Evolutionary conservation across 306 rosid genomes (phyloP).

Genomic region (Rosa persica): DNA sequence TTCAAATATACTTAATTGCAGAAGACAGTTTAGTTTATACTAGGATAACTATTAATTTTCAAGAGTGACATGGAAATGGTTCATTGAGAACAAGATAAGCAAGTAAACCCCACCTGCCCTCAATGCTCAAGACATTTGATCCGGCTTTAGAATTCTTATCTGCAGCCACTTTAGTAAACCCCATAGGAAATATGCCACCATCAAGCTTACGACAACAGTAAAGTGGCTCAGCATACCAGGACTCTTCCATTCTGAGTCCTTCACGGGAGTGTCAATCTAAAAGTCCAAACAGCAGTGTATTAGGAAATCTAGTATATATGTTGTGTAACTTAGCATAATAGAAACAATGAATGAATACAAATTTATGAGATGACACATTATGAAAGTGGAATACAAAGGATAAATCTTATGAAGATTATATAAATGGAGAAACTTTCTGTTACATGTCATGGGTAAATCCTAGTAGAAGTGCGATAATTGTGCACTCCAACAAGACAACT

Average conservation of each 20-base stretch:
- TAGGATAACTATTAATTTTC: background rate
- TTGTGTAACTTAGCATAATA: background rate
- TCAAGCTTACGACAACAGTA: slow-evolving; percentile 92
- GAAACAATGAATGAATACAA: background rate
- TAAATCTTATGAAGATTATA: background rate
- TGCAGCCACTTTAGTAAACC: slow-evolving; percentile 66
- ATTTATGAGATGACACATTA: background rate
- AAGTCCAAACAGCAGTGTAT: slow-evolving; percentile 33
- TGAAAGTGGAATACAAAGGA: background rate
- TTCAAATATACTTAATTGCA: slow-evolving; percentile 25
- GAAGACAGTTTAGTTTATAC: slow-evolving; percentile 14
- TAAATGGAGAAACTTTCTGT: slow-evolving; percentile 1
- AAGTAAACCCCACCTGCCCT: slow-evolving; percentile 64
- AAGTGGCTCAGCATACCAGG: slow-evolving; percentile 85
- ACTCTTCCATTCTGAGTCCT: slow-evolving; percentile 87
- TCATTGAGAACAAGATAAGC: slow-evolving; percentile 11
- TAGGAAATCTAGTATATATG: slow-evolving; percentile 1
- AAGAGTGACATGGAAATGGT: slow-evolving; percentile 2
- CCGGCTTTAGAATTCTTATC: slow-evolving; percentile 77
- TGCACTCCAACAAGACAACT: background rate
- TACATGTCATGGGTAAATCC: background rate
- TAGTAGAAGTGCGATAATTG: background rate
- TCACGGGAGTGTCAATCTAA: slow-evolving; percentile 94
- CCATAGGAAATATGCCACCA: slow-evolving; percentile 83
- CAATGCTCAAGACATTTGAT: slow-evolving; percentile 63